Base-by-base conservation (phyloP, 441 rosid species). In the Jatropha podagrica region DNA sequence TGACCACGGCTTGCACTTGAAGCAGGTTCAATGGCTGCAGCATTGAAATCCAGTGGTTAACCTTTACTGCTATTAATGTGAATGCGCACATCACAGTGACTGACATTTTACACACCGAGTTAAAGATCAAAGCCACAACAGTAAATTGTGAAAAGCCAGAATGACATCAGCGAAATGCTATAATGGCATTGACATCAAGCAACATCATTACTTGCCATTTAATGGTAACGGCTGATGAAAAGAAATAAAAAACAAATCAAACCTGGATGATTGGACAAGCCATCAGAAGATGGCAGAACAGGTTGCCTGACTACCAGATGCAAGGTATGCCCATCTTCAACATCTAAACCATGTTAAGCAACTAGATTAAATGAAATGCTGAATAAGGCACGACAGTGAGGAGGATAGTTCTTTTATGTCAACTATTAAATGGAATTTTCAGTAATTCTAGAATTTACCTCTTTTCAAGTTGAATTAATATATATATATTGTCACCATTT, bases 311-410 rank as follows among this genome's bases (percentile, higher is more conserved):
- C 89, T 72, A 89, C 92, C 67, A 89, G 68, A 77, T 89, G 92
- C 84, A 89, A 82, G 59, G 92, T 89, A 78, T 89, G 92, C 74
- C 92, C 90, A 51, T 89, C 90, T 84, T 89, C 92, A 38, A 89
- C 90, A 83, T 89, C 92, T 89, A 79, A 69, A 71, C 71, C 76
- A 80, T 37, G 81, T 86, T 84, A 84, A 84, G 86, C 68, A 79
- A 80, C 41, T 40, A 68, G 27, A 62, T 17, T 46, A 68, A 66
- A 27, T 61, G 41, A 60, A 66, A 42, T 51, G 32, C 14, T 44
- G 38, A 58, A 69, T 14, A 32, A 5, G 15, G 8, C 15, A 13
- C 5, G 7, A 54, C 58, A 17, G 9, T 17, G 8, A 17, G 58
- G 32, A 32, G 32, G 51, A 48, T 12, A 48, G 64, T 23, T 23